Evolutionary conservation across 1,284 basidiomycete genomes (phyloP), one percentile per base, ranked within the genome.

Genomic region (Veloboletus limbatus): DNA sequence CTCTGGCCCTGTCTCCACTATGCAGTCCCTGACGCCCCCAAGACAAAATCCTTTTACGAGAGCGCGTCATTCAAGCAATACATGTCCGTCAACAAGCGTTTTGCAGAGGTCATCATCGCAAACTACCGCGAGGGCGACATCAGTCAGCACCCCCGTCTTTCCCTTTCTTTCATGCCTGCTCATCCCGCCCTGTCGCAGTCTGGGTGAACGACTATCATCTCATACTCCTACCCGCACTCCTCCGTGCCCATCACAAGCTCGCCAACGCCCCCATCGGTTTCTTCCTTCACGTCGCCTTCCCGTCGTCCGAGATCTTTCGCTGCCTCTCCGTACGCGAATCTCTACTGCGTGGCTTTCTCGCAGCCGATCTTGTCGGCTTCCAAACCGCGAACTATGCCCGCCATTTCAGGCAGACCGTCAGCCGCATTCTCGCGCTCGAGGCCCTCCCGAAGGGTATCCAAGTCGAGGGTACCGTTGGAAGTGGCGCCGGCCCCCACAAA

Each of bases 1-100:
- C 76, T 93, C 24, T 94, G 91, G 91, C 91, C 91, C 0, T 88
- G 83, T 48, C 74, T 94, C 32, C 91, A 94, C 65, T 93, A 92
- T 58, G 86, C 87, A 8, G 78, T 92, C 36, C 89, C 89, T 4
- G 89, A 91, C 59, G 89, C 87, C 0, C 88, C 88, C 0, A 89
- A 88, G 65, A 89, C 86, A 0, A 90, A 90, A 57, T 72, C 80
- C 14, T 87, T 89, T 60, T 87, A 87, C 65, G 88, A 92, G 69
- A 84, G 82, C 40, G 80, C 73, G 0, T 78, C 85, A 0, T 93
- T 81, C 70, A 80, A 79, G 51, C 82, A 92, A 57, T 94, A 94
- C 59, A 78, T 81, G 43, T 76, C 85, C 16, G 88, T 92, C 52
- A 94, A 94, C 68, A 78, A 87, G 62, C 81, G 82, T 40, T 93